Evolutionary conservation across 176 grass and related monocot genomes (phyloP).

Genomic region (Aegilops longissima): DNA sequence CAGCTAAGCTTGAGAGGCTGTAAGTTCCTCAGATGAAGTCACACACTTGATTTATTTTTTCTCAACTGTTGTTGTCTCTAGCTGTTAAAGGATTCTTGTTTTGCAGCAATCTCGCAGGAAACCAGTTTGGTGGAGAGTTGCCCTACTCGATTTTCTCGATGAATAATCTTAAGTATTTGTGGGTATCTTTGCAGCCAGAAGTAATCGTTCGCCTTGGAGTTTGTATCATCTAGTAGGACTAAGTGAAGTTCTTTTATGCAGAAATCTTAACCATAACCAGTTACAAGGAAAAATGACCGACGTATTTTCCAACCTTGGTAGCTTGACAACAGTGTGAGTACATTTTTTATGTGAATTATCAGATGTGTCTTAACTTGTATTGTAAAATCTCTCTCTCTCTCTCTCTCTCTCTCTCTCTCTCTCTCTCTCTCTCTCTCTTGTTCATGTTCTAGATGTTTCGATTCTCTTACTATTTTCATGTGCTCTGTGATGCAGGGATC

Average conservation of each 20-base stretch:
- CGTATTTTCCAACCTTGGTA: slow-evolving; percentile 67
- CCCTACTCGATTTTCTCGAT: slow-evolving; percentile 81
- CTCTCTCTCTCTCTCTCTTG: not conserved
- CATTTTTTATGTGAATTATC: slow-evolving; percentile 9
- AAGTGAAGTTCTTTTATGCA: slow-evolving; percentile 37
- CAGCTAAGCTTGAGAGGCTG: slow-evolving; percentile 75
- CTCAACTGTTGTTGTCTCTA: not conserved
- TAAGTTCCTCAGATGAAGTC: slow-evolving; percentile 49
- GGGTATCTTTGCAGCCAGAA: slow-evolving; percentile 30
- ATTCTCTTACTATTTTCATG: slow-evolving; percentile 34
- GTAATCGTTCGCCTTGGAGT: slow-evolving; percentile 18
- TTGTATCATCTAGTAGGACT: slow-evolving; percentile 29
- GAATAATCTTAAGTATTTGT: slow-evolving; percentile 83
- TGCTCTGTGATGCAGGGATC: slow-evolving; percentile 60
- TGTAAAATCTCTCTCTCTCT: not conserved
- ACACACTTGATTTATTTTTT: not conserved
- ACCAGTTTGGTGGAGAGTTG: slow-evolving; percentile 70
- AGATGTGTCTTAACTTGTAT: slow-evolving; percentile 9
- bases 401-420: not conserved
- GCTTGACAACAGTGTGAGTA: slow-evolving; percentile 79
- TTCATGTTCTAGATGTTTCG: slow-evolving; percentile 8
- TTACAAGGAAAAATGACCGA: slow-evolving; percentile 82
- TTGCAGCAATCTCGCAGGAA: slow-evolving; percentile 78
- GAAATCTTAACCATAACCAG: slow-evolving; percentile 84
- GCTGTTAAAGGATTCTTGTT: slow-evolving; percentile 26